Evolutionary conservation across 2,329 filamentous ascomycete species (phyloP), one percentile per base, ranked within the genome.

Genomic region (Knoxdaviesia proteae): DNA sequence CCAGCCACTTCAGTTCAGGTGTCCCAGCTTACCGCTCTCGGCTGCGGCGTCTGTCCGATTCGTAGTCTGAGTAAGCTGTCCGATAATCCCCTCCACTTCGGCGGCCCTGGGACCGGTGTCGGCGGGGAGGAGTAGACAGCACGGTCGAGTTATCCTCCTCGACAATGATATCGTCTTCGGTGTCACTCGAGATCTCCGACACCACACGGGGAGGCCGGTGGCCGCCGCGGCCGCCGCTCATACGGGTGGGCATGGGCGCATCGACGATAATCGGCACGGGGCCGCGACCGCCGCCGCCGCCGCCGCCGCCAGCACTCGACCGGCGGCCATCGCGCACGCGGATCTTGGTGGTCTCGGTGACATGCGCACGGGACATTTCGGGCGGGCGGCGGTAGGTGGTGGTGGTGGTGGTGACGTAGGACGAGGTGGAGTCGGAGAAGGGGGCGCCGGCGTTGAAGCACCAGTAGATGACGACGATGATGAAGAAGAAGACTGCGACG

Each of bases 381-480:
- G 39, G 35, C 39, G 45, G 47, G n/a, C 42, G 42, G 36, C 39
- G 45, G 10, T 50, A 50, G 32, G 49, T 45, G 38, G 51, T 41
- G 49, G 52, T 34, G 46, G 49, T 47, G 41, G 50, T 49, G 34
- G 49, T 46, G 33, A 52, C 47, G 42, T 48, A 38, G 8, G 52
- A 44, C 29, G 48, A 47, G 10, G 45, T 43, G 29, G 41, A 35
- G 30, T 31, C n/a, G 20, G 44, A 43, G 43, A 53, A 53, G 35
- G 56, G 50, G 2, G 60, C 62, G 1, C 59, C 59, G 32, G 63
- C 58, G 46, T 65, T 63, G 32, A 70, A 54, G n/a, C 59, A 59
- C 3, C 62, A 59, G 52, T 69, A 71, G 44, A 73, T 48, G 8
- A 73, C 51, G 54, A 66, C 65, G 32, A 74, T 55, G 8, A 73